Conservation (phyloP, 768 basidiomycete genomes). For the Termitomyces sp. region DNA sequence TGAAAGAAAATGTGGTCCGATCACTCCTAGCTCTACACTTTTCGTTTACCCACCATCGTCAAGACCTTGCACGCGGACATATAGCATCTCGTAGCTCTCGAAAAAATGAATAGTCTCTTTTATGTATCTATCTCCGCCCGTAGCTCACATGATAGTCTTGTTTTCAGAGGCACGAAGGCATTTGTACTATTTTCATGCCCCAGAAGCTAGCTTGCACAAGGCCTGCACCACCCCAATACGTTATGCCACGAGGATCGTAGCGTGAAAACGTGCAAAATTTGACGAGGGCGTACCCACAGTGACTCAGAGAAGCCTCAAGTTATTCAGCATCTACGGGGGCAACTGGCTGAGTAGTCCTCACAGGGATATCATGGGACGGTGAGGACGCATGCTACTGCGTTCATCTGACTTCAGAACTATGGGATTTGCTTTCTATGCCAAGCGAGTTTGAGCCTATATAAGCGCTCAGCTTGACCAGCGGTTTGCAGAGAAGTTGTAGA, state of each 20-base stretch:
- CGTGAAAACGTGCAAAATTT: background rate
- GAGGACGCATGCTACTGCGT: constrained; percentile 9
- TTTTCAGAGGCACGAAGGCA: background rate
- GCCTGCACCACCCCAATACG: background rate
- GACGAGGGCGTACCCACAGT: constrained; percentile 1
- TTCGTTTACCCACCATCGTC: too few species aligned
- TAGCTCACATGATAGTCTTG: constrained; percentile 9
- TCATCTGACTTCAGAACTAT: constrained; percentile 2
- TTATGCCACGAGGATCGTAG: constrained; percentile 1
- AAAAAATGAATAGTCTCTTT: background rate
- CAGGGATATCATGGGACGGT: constrained; percentile 10
- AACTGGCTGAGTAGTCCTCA: background rate
- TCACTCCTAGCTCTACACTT: background rate
- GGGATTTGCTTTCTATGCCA: constrained; percentile 3
- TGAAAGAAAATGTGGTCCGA: background rate
- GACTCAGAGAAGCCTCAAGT: background rate
- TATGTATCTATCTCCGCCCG: background rate
- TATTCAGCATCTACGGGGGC: background rate
- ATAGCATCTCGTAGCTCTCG: background rate
- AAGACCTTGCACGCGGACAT: background rate
- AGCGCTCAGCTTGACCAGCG: background rate
- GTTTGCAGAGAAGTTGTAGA: background rate
- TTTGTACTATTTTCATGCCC: background rate
- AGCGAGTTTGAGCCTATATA: constrained; percentile 6
- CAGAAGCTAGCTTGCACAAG: constrained; percentile 1